phyloP scores from a whole-genome alignment of 768 basidiomycete genomes.

The Tulasnella sp. region DNA sequence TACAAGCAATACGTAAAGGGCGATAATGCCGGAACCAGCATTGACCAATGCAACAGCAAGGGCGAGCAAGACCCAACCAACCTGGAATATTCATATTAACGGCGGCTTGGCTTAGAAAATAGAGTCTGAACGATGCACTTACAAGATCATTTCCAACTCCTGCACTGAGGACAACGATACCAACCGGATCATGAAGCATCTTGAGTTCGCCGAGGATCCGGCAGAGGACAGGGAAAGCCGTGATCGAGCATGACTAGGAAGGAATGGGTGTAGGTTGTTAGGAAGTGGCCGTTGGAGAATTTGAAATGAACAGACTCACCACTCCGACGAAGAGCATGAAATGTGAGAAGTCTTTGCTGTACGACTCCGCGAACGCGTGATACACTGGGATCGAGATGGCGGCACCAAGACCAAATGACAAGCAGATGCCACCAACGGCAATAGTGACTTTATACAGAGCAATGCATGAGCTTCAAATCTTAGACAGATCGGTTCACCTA shows the following conservation, averaged over 20 bases:
- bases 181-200: slow-evolving; percentile 82
- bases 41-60: slow-evolving; percentile 89
- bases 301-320: slow-evolving; percentile 24
- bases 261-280: not conserved
- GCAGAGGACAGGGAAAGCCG: slow-evolving; percentile 46
- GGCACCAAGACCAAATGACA: slow-evolving; percentile 83
- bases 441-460: slow-evolving; percentile 46
- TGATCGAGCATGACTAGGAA: slow-evolving; percentile 12
- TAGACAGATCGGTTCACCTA: not conserved
- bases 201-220: slow-evolving; percentile 52
- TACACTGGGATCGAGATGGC: slow-evolving; percentile 61
- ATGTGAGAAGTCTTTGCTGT: slow-evolving; percentile 59
- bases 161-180: slow-evolving; percentile 84
- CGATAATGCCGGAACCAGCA: slow-evolving; percentile 69
- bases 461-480: slow-evolving; percentile 55
- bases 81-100: slow-evolving; percentile 17
- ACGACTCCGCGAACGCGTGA: slow-evolving; percentile 54
- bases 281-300: not conserved
- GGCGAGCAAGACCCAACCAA: slow-evolving; percentile 83
- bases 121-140: not conserved
- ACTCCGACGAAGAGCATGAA: slow-evolving; percentile 94
- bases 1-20: slow-evolving; percentile 71
- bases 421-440: slow-evolving; percentile 68
- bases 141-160: slow-evolving; percentile 80
- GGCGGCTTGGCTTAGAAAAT: too few species aligned